phyloP scores from a whole-genome alignment of 768 basidiomycete genomes.

The Coprinellus micaceus region DNA sequence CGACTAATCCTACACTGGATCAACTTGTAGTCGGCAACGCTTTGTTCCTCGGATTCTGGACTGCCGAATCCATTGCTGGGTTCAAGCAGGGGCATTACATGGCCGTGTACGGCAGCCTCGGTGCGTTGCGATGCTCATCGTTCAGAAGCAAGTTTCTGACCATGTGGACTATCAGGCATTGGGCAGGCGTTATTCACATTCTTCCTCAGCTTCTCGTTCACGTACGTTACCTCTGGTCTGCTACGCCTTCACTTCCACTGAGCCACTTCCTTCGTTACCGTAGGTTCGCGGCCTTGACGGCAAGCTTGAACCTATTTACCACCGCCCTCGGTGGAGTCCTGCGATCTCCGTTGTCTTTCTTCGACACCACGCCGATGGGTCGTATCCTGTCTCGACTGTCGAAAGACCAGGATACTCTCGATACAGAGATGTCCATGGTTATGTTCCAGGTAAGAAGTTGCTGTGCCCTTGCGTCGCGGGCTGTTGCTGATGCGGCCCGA shows the following conservation, averaged over 20 bases:
- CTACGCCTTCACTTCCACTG: not conserved
- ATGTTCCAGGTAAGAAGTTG: slow-evolving; percentile 42
- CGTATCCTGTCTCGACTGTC: slow-evolving; percentile 53
- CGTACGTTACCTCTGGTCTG: slow-evolving; percentile 31
- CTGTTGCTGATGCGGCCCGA: not conserved
- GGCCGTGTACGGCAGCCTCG: slow-evolving; percentile 49
- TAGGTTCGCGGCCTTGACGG: slow-evolving; percentile 36
- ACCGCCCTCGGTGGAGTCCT: slow-evolving; percentile 53
- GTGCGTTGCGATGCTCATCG: slow-evolving; percentile 14
- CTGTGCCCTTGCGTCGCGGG: too few relatives aligned
- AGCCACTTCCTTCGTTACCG: not conserved
- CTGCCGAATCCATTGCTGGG: slow-evolving; percentile 45
- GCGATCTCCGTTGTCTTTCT: slow-evolving; percentile 59
- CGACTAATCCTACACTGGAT: too few relatives aligned
- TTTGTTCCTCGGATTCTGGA: slow-evolving; percentile 75
- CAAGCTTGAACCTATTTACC: slow-evolving; percentile 49
- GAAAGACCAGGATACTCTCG: slow-evolving; percentile 58
- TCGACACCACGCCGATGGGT: slow-evolving; percentile 69
- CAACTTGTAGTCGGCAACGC: slow-evolving; percentile 50
- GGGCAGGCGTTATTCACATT: slow-evolving; percentile 52
- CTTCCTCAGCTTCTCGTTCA: slow-evolving; percentile 43
- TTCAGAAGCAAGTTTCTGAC: not conserved
- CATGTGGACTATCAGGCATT: slow-evolving; percentile 29
- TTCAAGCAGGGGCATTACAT: slow-evolving; percentile 68
- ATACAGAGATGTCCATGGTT: slow-evolving; percentile 43